Evolutionary conservation across 164 flowering plant genomes (phyloP), one percentile per base, ranked within the genome.

Genomic region (Tinospora cordifolia): DNA sequence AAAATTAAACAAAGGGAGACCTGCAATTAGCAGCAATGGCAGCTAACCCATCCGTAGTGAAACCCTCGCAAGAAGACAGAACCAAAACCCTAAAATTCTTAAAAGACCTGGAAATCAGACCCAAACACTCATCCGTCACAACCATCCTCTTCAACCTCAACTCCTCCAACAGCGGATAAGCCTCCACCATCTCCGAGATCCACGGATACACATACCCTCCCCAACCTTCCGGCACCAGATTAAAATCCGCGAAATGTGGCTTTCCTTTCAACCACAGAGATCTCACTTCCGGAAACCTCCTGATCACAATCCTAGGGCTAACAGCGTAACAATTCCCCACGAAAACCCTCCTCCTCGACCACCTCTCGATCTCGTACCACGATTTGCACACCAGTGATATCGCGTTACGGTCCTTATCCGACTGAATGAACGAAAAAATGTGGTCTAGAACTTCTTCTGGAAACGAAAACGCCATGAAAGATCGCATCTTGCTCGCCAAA

Each of bases 371-470:
- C 79, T 78, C 85, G 78, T 83, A 89, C 97, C 97, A 93, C 2
- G 90, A 76, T 71, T 88, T 88, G 84, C 97, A 88, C 30, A 93
- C 97, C 74, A 84, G n/a, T 0, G 98, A 91, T 3, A 86, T 75
- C 47, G 91, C 75, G 80, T 91, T 90, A 36, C 92, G 76, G 81
- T 90, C 96, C 71, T 68, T 75, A 68, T 88, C 85, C 17, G 79
- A 59, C 0, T 66, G 63, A 2, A 93, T 71, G 81, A 93, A 93
- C 6, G 89, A 83, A 71, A 93, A 85, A 25, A 93, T 87, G 72
- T 93, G 93, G 78, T 90, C 98, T n/a, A 93, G 46, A 14, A 91
- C 97, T 69, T 93, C 96, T 63, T 90, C 96, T 0, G 98, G 98
- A 71, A 88, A 90, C 71, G 88, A 83, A 27, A 22, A 63, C 51